These are phyloP conservation scores for Selaginella tamariscina DNA, from an alignment of 75 land plant species.

Conservation along the genomic window DNA sequence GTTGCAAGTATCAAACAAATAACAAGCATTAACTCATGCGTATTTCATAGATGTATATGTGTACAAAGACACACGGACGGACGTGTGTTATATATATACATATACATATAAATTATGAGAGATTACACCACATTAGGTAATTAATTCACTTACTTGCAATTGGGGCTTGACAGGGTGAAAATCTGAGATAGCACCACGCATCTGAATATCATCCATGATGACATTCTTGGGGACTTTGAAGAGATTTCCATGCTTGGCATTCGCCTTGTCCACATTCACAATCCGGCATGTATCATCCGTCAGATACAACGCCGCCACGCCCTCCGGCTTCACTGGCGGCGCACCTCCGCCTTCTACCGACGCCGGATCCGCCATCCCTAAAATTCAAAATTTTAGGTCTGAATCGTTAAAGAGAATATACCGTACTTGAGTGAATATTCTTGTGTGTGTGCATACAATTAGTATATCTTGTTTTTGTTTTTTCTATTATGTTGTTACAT, in stretches of 20 bases:
- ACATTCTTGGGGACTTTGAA: constrained; percentile 13
- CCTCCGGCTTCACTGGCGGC: constrained; percentile 5
- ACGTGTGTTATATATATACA: too few species aligned
- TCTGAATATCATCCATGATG: constrained; percentile 16
- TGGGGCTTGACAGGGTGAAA: constrained; percentile 16
- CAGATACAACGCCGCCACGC: constrained; percentile 16
- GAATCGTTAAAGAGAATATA: too few species aligned
- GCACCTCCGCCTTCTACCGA: too few species aligned
- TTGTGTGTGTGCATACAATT: too few species aligned
- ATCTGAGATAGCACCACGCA: constrained; percentile 14
- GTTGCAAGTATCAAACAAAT: not conserved
- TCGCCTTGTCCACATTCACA: constrained; percentile 13
- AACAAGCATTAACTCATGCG: not conserved
- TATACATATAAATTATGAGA: not conserved
- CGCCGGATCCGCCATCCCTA: too few species aligned
- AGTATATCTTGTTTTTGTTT: too few species aligned
- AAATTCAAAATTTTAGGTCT: too few species aligned
- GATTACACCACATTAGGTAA: not conserved
- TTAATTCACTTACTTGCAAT: not conserved
- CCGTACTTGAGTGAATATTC: too few species aligned
- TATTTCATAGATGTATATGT: too few species aligned
- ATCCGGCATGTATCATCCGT: constrained; percentile 9
- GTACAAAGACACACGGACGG: too few species aligned
- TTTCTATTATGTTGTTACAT: too few species aligned
- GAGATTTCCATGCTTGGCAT: not conserved